A percentile compares a stretch with the other conserved stretches of the same genome.
These are phyloP conservation scores for Claviceps arundinis DNA, from an alignment of 2,329 filamentous ascomycete genomes.

Conservation along the genomic window DNA sequence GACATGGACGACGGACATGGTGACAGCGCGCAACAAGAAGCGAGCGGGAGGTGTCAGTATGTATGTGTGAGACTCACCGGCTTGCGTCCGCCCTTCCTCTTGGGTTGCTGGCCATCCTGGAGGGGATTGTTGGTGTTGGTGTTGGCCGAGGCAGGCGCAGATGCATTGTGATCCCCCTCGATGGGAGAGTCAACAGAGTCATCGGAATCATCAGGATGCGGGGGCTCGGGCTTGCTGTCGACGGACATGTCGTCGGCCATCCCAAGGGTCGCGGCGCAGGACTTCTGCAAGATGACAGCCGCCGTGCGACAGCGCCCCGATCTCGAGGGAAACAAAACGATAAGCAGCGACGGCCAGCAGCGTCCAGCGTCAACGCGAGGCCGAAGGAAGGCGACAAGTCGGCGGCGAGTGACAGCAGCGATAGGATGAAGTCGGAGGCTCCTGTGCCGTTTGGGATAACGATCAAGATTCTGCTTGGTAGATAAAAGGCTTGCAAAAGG, in stretches of 20 bases:
- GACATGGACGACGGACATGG: background rate
- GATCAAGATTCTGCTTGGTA: constrained; percentile 7
- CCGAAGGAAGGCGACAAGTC: background rate
- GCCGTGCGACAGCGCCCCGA: constrained; percentile 24
- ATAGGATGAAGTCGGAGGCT: constrained; percentile 5
- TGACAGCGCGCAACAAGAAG: background rate
- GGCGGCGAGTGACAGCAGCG: background rate
- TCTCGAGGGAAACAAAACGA: constrained; percentile 18
- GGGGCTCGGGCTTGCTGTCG: constrained; percentile 30
- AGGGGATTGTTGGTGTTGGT: constrained; percentile 18
- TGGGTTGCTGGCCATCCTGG: constrained; percentile 54
- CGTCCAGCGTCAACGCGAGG: constrained; percentile 1
- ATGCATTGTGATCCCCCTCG: constrained; percentile 35
- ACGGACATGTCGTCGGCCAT: constrained; percentile 59
- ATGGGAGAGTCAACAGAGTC: constrained; percentile 49
- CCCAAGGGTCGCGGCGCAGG: constrained; percentile 27
- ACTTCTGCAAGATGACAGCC: constrained; percentile 18
- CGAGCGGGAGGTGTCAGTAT: background rate
- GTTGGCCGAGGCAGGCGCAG: constrained; percentile 15
- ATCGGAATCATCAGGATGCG: constrained; percentile 41
- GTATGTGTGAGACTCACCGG: constrained; percentile 53
- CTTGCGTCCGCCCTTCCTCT: constrained; percentile 95
- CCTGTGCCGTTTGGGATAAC: constrained; percentile 6
- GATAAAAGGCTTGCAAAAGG: constrained; percentile 3
- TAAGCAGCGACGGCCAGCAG: constrained; percentile 11